Base-by-base conservation (phyloP, 2,329 filamentous ascomycete genomes). In the Fusarium virguliforme region DNA sequence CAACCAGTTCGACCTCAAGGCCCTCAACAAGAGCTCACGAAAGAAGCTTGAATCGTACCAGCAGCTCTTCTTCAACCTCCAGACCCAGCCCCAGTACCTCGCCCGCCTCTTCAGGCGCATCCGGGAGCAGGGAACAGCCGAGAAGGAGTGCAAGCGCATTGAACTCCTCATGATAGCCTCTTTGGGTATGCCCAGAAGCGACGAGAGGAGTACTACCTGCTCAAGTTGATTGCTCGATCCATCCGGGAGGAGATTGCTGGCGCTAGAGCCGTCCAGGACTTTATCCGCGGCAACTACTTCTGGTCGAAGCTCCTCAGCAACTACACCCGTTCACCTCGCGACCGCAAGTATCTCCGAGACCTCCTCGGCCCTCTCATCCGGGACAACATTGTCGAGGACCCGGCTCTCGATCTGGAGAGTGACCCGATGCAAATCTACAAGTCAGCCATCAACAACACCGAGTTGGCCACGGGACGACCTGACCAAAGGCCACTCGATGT, bases 101-200 rank as follows among this genome's bases (percentile, higher is more conserved):
- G 94, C 95, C 30, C 89, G 95, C 12, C 86, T 98, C 2, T 98
- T 98, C 86, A 91, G 90, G 79, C 89, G 92, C 46, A 83, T 98
- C 32, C 91, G 94, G 32, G 94, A 97, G 81, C 89, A 93, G 74
- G 94, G 92, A 43, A 94, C 93, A 1, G 85, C 94, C 0, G 96
- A 99, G 76, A 97, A 96, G 81, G 96, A 99, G 77, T 92, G 91
- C 79, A 97, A 97, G 83, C 90, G 94, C 56, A 92, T 97, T 60
- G 95, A 98, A 80, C 92, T 96, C 68, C 85, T 99, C 67, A 94
- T 97, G 82, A 98, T 99, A 94, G 94, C 9, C 86, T 98, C 35
- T 99, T 98, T 77, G 97, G 96, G 24, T 97, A 98, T 78, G 95
- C 96, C 1, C 96, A 99, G 80, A 99, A 98, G 85, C 89, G 95